Base-by-base conservation (phyloP, 306 rosid species). In the Leucaena leucocephala region DNA sequence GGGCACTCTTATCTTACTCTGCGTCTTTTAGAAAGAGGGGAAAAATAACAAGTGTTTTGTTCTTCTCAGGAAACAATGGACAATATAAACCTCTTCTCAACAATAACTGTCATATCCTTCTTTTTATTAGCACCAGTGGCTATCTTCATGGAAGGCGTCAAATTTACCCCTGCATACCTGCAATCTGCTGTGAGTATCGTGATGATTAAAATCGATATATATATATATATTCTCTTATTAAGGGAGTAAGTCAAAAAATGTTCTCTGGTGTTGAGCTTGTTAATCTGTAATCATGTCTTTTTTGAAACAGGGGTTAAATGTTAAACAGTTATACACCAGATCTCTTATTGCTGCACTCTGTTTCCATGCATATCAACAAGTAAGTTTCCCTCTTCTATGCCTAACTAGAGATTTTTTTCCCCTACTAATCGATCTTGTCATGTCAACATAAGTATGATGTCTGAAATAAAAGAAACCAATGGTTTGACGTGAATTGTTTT, bases 351-450 rank as follows among this genome's bases (percentile, higher is more conserved):
- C 99, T 84, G 99, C 99, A 71, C 94, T 96, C 75, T 89, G 94
- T 84, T 96, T 93, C 91, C 99, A 96, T 78, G 99, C 99, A 33
- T 96, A 96, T 84, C 99, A 96, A 79, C 99, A 96, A 89, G 99
- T 93, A 75, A 83, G 89, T 69, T 80, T 49, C 40, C 68, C 38
- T 70, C 43, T 78, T 78, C 78, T 69, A 16, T 72, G 78, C 66
- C 50, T 72, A 38, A 12, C 43, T 45, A 6, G 27, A 49, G 71
- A 67, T 35, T 70, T 43, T 16, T 40, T 22, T 36, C 72, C 19
- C 59, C 59, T 52, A 55, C 35, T 46, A 65, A 65, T 71, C 48
- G 36, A 69, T 75, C 49, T 65, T 57, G 59, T 72, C 62, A 42
- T 59, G 58, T 38, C 49, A 42, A 77, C 50, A 8, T 72, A 66